Evolutionary conservation across 2,329 filamentous ascomycete genomes (phyloP).

Genomic region (Verticillium zaregamsianum): DNA sequence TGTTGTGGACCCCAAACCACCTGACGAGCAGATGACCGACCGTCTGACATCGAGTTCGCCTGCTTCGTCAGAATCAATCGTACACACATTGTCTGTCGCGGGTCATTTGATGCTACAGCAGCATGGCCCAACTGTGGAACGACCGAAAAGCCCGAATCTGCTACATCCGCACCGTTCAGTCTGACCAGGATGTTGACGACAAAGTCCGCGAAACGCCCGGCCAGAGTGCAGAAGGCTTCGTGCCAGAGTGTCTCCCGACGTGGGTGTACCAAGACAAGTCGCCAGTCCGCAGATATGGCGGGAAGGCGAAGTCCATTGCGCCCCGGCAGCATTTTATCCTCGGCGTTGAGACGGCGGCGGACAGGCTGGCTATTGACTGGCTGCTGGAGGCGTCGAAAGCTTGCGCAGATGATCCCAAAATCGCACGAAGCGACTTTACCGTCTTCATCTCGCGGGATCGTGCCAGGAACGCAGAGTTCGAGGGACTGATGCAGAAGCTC

Average conservation of each 20-base stretch:
- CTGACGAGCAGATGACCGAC: too few relatives aligned
- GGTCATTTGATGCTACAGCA: neutral
- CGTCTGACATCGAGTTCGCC: too few relatives aligned
- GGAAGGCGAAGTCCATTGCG: neutral
- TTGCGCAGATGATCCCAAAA: neutral
- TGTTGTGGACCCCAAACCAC: too few relatives aligned
- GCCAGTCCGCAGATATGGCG: neutral
- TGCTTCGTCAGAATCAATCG: too few relatives aligned
- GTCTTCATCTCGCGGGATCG: neutral
- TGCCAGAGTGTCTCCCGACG: neutral
- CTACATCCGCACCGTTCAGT: neutral
- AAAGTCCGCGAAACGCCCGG: neutral
- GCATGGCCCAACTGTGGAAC: neutral
- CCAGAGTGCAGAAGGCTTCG: neutral
- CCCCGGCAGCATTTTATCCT: neutral
- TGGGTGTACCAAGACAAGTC: neutral
- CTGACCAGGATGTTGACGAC: neutral
- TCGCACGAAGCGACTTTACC: neutral
- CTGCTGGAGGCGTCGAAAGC: neutral
- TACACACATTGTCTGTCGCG: neutral
- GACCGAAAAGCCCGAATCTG: neutral
- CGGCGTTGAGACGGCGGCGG: neutral
- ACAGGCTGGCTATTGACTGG: neutral
- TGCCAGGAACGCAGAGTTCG: neutral
- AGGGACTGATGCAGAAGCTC: neutral